Conservation (phyloP, 2,329 filamentous ascomycete species). For the Monilinia fructicola region DNA sequence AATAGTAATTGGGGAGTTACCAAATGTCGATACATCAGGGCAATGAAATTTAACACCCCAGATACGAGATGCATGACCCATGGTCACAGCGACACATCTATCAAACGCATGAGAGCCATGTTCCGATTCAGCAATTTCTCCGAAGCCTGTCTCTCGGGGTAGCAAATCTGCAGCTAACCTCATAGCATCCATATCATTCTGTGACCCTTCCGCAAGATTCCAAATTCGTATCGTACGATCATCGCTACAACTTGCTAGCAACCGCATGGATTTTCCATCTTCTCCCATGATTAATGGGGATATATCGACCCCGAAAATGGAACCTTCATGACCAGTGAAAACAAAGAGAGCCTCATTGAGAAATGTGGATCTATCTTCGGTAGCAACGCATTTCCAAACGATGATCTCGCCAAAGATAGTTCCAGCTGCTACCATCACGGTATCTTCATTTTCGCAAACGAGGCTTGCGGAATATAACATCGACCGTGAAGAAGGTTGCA, state of each 20-base stretch:
- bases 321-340: constrained; percentile 78
- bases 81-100: constrained; percentile 65
- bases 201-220: constrained; percentile 56
- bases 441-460: constrained; percentile 56
- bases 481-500: constrained; percentile 69
- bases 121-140: constrained; percentile 42
- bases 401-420: constrained; percentile 95
- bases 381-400: constrained; percentile 72
- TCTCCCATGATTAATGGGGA: constrained; percentile 54
- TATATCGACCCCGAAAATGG: constrained; percentile 85
- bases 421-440: constrained; percentile 77
- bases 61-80: constrained; percentile 87
- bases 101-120: constrained; percentile 41
- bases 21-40: constrained; percentile 14
- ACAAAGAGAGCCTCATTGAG: constrained; percentile 51
- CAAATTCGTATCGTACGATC: constrained; percentile 87
- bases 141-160: constrained; percentile 62
- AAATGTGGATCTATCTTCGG: constrained; percentile 22
- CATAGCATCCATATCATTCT: constrained; percentile 9
- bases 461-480: constrained; percentile 86
- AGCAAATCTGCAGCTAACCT: constrained; percentile 7
- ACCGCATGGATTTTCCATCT: constrained; percentile 48
- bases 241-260: constrained; percentile 93
- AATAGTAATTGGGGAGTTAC: constrained; percentile 47
- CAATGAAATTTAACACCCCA: constrained; percentile 76